These are phyloP conservation scores for Echium plantagineum DNA, from an alignment of 257 asterid genomes.

Conservation along the genomic window DNA sequence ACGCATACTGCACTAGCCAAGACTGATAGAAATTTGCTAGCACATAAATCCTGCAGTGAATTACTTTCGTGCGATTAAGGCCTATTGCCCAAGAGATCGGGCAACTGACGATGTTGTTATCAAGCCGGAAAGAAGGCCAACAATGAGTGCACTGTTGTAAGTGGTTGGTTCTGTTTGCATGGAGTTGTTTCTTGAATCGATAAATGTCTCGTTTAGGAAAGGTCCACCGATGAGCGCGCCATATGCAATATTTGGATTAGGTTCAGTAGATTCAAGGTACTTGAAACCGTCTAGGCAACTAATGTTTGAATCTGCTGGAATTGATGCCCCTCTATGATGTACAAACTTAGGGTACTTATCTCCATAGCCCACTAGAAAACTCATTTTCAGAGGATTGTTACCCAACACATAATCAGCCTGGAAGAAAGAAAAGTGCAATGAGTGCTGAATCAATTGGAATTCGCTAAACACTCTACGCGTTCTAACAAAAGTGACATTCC, in stretches of 20 bases:
- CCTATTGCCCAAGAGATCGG: conserved; percentile 34
- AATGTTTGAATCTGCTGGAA: conserved; percentile 38
- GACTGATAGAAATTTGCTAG: no score
- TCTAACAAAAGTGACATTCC: neutral
- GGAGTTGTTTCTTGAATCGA: conserved; percentile 72
- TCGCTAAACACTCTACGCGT: no score
- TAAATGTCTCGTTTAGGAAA: conserved; percentile 53
- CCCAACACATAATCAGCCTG: conserved; percentile 78
- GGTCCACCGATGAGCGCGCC: conserved; percentile 96
- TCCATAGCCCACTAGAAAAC: conserved; percentile 80
- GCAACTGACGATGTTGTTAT: conserved; percentile 49
- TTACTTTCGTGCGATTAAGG: no score
- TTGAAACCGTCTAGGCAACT: conserved; percentile 76
- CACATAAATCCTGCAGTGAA: no score
- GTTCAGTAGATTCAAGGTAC: conserved; percentile 51
- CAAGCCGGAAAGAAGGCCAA: conserved; percentile 79
- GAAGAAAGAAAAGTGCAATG: neutral
- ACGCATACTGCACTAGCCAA: no score
- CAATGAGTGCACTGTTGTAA: conserved; percentile 58
- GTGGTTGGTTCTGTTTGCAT: conserved; percentile 84
- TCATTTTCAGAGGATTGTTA: conserved; percentile 60
- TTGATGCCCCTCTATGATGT: conserved; percentile 94
- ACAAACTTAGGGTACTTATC: conserved; percentile 56
- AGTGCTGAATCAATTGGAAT: no score
- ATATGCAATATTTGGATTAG: conserved; percentile 66